Evolutionary conservation across 257 asterid species (phyloP), one percentile per base, ranked within the genome.

Genomic region (Petunia axillaris): DNA sequence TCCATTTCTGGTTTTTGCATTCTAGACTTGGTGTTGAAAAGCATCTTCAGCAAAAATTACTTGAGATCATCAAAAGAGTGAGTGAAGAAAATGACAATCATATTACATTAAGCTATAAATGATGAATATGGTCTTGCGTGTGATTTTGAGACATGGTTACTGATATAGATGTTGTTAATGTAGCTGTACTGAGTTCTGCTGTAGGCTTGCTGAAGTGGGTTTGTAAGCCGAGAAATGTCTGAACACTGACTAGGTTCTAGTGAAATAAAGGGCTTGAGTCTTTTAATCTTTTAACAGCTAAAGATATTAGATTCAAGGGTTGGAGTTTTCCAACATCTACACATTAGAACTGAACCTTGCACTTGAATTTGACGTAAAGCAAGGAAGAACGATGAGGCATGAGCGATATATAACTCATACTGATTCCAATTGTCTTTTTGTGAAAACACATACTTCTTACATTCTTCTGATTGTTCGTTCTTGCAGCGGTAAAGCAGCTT

Each of bases 401-500:
- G 59, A 48, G 39, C 25, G 40, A 46, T 70, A 15, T 50, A 48
- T 25, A 46, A 48, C 77, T 25, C 62, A 48, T 48, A 71, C 60
- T 48, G 16, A 37, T 46, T 11, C 14, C 38, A 16, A 48, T 6
- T 16, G 36, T 14, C 63, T 15, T 14, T 14, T 57, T 57, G 63
- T 1, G 36, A 57, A 35, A 35, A 14, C 58, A 50, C 25, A 25
- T 25, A 25, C 25, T 25, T 25, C 25, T 25, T 25, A 25, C 25
- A 25, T 25, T 25, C 25, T 46, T 25, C 25, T 25, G 25, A 25
- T 25, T 77, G 57, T 68, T 25, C 25, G 16, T 6, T 80, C 16
- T 5, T 87, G 76, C 84, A 94, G 98, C 60, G 98, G 98, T 16
- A 93, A 94, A 84, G 96, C 97, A 5, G 96, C 90, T 38, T 90